A percentile compares a stretch with the other conserved stretches of the same genome.
These are phyloP conservation scores for Botrytis medusae DNA, from an alignment of 2,329 filamentous ascomycete genomes.

Conservation along the genomic window DNA sequence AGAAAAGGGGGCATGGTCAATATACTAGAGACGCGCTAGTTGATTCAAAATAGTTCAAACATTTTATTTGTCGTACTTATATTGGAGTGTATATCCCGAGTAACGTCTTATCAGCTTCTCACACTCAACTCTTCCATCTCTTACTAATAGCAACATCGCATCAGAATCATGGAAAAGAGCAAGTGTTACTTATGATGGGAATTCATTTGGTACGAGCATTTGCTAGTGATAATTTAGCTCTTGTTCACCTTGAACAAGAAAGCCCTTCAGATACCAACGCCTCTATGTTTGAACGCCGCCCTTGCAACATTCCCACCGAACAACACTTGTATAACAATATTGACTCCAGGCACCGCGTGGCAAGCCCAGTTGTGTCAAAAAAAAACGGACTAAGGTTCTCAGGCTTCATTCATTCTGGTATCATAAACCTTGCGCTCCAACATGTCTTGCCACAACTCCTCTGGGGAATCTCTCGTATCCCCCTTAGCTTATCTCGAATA, in stretches of 20 bases:
- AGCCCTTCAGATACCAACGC: background rate
- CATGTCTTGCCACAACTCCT: background rate
- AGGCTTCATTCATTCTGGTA: slow-evolving; percentile 44
- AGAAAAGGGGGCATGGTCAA: background rate
- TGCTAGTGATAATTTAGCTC: slow-evolving; percentile 6
- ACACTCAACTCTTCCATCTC: background rate
- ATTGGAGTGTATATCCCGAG: background rate
- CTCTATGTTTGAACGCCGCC: slow-evolving; percentile 8
- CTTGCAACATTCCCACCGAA: background rate
- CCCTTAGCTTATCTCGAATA: background rate
- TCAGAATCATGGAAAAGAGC: background rate
- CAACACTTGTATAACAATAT: slow-evolving; percentile 5
- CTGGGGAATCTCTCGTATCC: background rate
- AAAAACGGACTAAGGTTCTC: background rate
- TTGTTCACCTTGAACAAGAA: slow-evolving; percentile 5
- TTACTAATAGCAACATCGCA: background rate
- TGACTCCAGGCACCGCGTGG: background rate
- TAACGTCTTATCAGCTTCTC: background rate
- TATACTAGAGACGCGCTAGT: background rate
- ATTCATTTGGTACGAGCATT: background rate
- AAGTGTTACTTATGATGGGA: background rate
- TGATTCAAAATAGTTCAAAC: background rate
- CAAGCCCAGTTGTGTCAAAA: background rate
- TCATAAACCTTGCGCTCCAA: slow-evolving; percentile 16
- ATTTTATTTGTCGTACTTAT: background rate